Base-by-base conservation (phyloP, 371 early-diverging fungal species). In the Zopfochytrium polystomum region DNA sequence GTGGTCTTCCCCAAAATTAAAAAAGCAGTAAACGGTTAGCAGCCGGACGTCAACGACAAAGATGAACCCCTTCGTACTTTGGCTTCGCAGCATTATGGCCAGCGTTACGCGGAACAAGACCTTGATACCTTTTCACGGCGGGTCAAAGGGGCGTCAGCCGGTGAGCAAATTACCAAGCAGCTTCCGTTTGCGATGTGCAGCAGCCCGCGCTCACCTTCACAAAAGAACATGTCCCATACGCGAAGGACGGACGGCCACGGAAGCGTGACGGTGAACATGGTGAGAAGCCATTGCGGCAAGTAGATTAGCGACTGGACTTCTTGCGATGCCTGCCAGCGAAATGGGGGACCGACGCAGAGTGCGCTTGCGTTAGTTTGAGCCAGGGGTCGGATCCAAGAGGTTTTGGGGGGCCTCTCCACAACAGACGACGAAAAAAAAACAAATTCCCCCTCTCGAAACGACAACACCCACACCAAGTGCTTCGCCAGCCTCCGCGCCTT, bases 201-300 rank as follows among this genome's bases (percentile, higher is more conserved):
- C n/a, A n/a, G n/a, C n/a, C n/a, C n/a, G n/a, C n/a, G n/a, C n/a
- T n/a, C 65, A 58, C 90, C 91, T 75, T 90, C 90, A 68, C 80
- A 87, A 58, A 87, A 84, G 55, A 96, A 90, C 66, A 93, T 86
- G 75, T 96, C 96, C 95, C 95, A 94, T 26, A 95, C 87, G 2
- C 93, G 80, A 33, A 96, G 74, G 6, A 91, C 94, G 0, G 93
- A 83, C 15, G 82, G 80, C 96, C 96, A 96, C 3, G 95, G 95
- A 38, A 95, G 73, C 2, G 89, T 79, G 83, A 88, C 82, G 1
- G 95, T 94, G 66, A 89, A 96, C 2, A 91, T 77, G 0, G 96
- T 94, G 68, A 96, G 73, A 65, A 95, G 93, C 96, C 96, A 96
- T 47, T 90, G 90, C 1, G 95, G 87, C 26, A 90, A 87, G 62